Conservation (phyloP, 345 rosid species). For the Brassica incana region DNA sequence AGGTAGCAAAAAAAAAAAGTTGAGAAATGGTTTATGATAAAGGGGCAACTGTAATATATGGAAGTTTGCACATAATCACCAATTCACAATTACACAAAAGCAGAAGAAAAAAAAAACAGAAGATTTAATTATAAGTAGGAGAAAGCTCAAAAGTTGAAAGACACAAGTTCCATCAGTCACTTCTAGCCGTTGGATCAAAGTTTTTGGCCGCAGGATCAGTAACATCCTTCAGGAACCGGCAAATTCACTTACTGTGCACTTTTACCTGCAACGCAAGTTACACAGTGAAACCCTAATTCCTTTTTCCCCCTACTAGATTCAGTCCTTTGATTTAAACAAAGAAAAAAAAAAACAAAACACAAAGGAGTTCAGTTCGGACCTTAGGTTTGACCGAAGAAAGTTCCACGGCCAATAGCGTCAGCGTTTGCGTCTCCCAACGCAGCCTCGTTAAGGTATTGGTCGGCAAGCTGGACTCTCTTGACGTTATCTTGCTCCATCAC, state of each 20-base stretch:
- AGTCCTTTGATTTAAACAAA: not conserved
- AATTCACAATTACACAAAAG: slow-evolving; percentile 38
- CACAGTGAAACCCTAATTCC: not conserved
- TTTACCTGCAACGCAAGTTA: slow-evolving; percentile 57
- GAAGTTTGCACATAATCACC: slow-evolving; percentile 29
- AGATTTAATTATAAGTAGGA: slow-evolving; percentile 23
- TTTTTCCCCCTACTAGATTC: not conserved
- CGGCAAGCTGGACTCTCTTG: slow-evolving; percentile 96
- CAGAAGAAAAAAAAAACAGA: not conserved
- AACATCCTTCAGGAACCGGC: slow-evolving; percentile 84
- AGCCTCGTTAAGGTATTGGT: slow-evolving; percentile 76
- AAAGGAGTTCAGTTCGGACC: slow-evolving; percentile 23
- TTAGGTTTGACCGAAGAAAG: slow-evolving; percentile 60
- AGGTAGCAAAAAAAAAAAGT: not conserved
- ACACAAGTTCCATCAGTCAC: slow-evolving; percentile 87
- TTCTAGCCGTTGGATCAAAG: slow-evolving; percentile 91
- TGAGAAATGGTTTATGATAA: slow-evolving; percentile 22
- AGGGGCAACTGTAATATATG: slow-evolving; percentile 20
- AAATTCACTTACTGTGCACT: slow-evolving; percentile 72
- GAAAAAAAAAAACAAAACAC: not conserved
- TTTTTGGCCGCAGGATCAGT: slow-evolving; percentile 66
- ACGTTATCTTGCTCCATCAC: slow-evolving; percentile 92
- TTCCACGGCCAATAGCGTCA: slow-evolving; percentile 64
- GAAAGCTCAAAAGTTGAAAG: slow-evolving; percentile 47
- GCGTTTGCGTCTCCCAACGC: slow-evolving; percentile 89